Evolutionary conservation across 2,329 filamentous ascomycete species (phyloP), one percentile per base, ranked within the genome.

Genomic region (Colletotrichum camelliae): DNA sequence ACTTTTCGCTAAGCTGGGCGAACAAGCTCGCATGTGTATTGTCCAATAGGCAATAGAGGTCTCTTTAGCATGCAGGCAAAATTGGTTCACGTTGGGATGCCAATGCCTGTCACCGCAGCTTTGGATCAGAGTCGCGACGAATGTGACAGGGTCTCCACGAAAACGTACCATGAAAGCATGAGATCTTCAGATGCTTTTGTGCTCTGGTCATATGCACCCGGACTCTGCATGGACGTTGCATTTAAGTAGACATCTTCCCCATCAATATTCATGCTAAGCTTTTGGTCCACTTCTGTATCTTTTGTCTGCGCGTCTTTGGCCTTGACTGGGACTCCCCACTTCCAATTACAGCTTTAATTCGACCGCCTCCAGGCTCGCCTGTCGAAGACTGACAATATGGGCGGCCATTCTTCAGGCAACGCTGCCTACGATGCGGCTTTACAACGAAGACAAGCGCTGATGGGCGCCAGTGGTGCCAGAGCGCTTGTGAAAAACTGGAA

Each of bases 401-500:
- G 82, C 85, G 82, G 88, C 87, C 82, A 79, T 65, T 80, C 77
- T 35, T 80, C 80, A 68, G 77, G 81, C 61, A 81, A 81, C 33
- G 80, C 82, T 24, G 83, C 80, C 77, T 89, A 90, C 77, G 88
- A 90, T 87, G 89, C 87, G 24, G 89, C 90, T 21, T 82, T 91
- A 15, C 80, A 85, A 55, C 86, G 88, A 69, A 88, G 89, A 12
- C 85, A 91, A 81, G 86, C 86, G 52, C 84, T 91, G 33, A 90
- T 90, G 87, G 89, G 89, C 68, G 84, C 84, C 4, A 88, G 86
- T 77, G 90, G 90, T 5, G 87, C 89, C 1, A 80, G 83, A 21
- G 90, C 89, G 15, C 82, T 93, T 58, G 81, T 92, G 16, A 92
- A 91, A 82, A 93, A 93, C 79, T 88, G 88, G 80, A 89, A 88